Conservation (phyloP, 73 alveolate species). For the Paramecium sonneborni region DNA sequence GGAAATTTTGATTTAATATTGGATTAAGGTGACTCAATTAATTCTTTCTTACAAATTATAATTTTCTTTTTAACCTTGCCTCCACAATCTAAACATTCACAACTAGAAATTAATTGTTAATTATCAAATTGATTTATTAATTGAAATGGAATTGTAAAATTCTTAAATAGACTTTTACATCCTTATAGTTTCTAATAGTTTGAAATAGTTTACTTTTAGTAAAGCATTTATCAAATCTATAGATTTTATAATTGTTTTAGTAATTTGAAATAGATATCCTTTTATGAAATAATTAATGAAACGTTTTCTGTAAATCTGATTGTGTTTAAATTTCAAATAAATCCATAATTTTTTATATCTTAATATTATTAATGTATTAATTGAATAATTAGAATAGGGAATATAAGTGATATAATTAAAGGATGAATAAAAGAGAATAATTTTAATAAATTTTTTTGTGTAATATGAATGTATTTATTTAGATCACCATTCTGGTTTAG, state of each 20-base stretch:
- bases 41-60: neutral
- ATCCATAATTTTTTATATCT: neutral
- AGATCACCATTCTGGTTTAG: slow-evolving; percentile 42
- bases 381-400: neutral
- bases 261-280: neutral
- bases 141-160: neutral
- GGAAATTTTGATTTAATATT: neutral
- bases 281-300: neutral
- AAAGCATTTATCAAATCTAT: neutral
- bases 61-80: neutral
- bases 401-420: too few relatives aligned
- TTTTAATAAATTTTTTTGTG: neutral
- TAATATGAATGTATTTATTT: neutral
- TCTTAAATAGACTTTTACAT: neutral
- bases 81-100: neutral
- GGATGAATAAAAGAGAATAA: too few relatives aligned
- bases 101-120: neutral
- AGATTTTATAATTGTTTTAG: neutral
- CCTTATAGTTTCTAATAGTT: neutral
- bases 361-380: neutral
- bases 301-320: neutral
- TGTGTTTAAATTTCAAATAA: neutral
- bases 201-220: neutral
- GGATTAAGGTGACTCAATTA: neutral
- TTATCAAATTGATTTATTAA: neutral